phyloP scores from a whole-genome alignment of 257 asterid genomes.

The Solanum chaucha region DNA sequence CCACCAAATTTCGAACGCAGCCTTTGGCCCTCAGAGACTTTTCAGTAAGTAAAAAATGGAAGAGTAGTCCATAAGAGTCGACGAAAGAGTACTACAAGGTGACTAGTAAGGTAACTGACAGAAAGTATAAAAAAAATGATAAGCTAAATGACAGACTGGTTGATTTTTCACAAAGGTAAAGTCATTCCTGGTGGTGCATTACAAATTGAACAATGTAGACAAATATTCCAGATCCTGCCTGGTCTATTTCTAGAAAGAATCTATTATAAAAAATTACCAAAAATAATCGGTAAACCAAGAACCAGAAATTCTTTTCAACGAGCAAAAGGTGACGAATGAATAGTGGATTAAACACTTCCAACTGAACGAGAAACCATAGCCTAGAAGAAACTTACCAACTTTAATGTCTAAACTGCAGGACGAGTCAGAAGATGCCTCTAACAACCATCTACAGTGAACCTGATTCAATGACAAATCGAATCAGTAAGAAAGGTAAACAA shows the following conservation, averaged over 20 bases:
- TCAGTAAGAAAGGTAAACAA: not conserved
- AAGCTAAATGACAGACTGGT: not conserved
- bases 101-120: not conserved
- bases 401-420: constrained; percentile 57
- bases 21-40: not conserved
- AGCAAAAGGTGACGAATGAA: not conserved
- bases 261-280: not conserved
- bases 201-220: not conserved
- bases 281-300: not conserved
- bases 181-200: not conserved
- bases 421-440: constrained; percentile 51
- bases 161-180: not conserved
- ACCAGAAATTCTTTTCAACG: not conserved
- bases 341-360: not conserved
- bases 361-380: not conserved
- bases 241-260: not conserved
- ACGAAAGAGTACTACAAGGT: not conserved
- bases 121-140: not conserved
- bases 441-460: constrained; percentile 74
- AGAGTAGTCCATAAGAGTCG: not conserved
- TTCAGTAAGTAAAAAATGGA: not conserved
- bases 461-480: constrained; percentile 22
- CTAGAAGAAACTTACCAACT: constrained; percentile 50
- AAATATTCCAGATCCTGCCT: not conserved
- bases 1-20: not conserved